Conservation (phyloP, 371 early-diverging fungal genomes). For the Parasitella parasitica region DNA sequence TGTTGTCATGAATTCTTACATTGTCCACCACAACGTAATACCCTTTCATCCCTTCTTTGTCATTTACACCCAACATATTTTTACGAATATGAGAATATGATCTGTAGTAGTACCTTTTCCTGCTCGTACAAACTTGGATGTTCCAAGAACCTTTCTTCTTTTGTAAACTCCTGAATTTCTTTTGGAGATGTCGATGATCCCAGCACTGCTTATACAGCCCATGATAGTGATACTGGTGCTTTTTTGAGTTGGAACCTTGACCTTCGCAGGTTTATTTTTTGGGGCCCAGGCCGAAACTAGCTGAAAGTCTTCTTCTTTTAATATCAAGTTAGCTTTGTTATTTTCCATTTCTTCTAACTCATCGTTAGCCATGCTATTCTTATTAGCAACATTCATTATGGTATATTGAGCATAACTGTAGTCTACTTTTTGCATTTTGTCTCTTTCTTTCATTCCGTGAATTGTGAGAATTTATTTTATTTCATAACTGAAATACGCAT, state of each 20-base stretch:
- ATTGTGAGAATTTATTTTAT: no score
- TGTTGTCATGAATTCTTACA: constrained; percentile 10
- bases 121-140: constrained; percentile 7
- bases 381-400: no score
- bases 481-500: no score
- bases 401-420: no score
- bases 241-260: constrained; percentile 3
- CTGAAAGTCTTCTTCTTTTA: no score
- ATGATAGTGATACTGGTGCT: neutral
- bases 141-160: constrained; percentile 1
- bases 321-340: no score
- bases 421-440: no score
- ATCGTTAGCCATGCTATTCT: no score
- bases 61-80: constrained; percentile 14
- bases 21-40: constrained; percentile 20
- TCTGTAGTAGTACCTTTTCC: constrained; percentile 16
- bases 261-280: constrained; percentile 7
- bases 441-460: no score
- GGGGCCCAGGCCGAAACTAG: neutral
- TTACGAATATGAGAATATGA: constrained; percentile 7
- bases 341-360: no score
- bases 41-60: constrained; percentile 15
- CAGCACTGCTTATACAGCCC: constrained; percentile 1
- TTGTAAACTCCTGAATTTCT: constrained; percentile 1
- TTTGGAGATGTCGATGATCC: constrained; percentile 1